Base-by-base conservation (phyloP, 2,329 filamentous ascomycete genomes). In the Thielaviopsis populi region DNA sequence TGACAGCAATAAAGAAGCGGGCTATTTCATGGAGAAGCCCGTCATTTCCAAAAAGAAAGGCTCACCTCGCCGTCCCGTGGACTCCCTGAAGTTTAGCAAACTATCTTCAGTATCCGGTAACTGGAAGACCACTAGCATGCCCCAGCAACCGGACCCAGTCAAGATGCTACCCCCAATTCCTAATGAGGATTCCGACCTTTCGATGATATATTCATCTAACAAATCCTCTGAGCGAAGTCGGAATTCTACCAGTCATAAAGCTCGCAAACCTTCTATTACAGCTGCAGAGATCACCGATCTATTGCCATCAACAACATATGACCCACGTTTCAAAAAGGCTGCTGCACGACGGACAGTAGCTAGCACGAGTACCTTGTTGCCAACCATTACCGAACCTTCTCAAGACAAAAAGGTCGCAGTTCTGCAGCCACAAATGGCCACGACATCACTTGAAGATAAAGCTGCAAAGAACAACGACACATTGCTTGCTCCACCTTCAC, bases 81-180 rank as follows among this genome's bases (percentile, higher is more conserved):
- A 56, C 50, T 56, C 50, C 24, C 27, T 56, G 3, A 56, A 56
- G 50, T 56, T 56, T 22, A 56, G n/a, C 8, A 56, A 56, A 22
- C 24, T 56, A 24, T 6, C 50, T 3, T 56, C 27, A 13, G 50
- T 19, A n/a, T 19, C 50, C 24, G 7, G 50, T 6, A 10, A 37
- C 50, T 33, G 27, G 27, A 56, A n/a, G 30, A 56, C 64, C 17
- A 27, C 24, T 33, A 54, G 54, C 37, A 30, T 66, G 27, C 64
- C 64, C 3, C 64, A 66, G 48, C 58, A 66, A n/a, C 61, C 64
- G 1, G 56, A 63, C 11, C 61, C 61, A 5, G 61, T 41, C 40
- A 62, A 59, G 17, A 56, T 66, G 15, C 59, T 56, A 13, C 50
- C 50, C 1, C 50, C 50, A 56, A 37, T 62, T 41, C 22, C 58